Evolutionary conservation across 2,329 filamentous ascomycete genomes (phyloP).

Genomic region (Monosporascus ibericus): DNA sequence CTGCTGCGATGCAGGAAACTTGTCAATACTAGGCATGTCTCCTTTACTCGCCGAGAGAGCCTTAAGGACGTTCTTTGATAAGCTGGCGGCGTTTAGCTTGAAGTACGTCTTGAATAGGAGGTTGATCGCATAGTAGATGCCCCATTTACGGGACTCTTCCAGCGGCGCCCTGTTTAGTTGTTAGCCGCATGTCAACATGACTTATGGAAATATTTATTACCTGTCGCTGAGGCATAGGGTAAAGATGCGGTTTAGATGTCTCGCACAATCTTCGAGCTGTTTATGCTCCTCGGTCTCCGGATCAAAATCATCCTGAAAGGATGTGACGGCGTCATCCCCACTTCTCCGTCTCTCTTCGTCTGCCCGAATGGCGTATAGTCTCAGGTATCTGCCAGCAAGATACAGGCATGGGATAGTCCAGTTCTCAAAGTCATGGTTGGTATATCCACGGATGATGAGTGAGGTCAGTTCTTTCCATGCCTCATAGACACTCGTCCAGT

Average conservation of each 20-base stretch:
- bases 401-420: slow-evolving; percentile 95
- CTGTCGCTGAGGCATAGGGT: slow-evolving; percentile 84
- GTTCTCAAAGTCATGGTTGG: slow-evolving; percentile 66
- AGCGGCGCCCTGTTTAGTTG: slow-evolving; percentile 59
- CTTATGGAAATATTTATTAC: slow-evolving; percentile 39
- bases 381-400: slow-evolving; percentile 75
- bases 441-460: slow-evolving; percentile 74
- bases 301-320: slow-evolving; percentile 77
- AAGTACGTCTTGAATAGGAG: slow-evolving; percentile 98
- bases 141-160: slow-evolving; percentile 94
- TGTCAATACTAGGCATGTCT: slow-evolving; percentile 74
- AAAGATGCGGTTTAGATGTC: slow-evolving; percentile 88
- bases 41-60: slow-evolving; percentile 69
- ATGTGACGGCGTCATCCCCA: slow-evolving; percentile 32
- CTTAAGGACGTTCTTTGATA: slow-evolving; percentile 84
- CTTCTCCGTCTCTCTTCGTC: slow-evolving; percentile 59
- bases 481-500: slow-evolving; percentile 80
- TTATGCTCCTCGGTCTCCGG: slow-evolving; percentile 71
- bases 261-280: slow-evolving; percentile 83
- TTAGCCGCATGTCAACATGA: slow-evolving; percentile 8
- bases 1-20: slow-evolving; percentile 82
- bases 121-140: slow-evolving; percentile 90
- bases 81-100: slow-evolving; percentile 81
- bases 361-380: slow-evolving; percentile 84
- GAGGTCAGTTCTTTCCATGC: slow-evolving; percentile 82